Conservation (phyloP, 2,329 filamentous ascomycete genomes). For the Neurospora crassa region DNA sequence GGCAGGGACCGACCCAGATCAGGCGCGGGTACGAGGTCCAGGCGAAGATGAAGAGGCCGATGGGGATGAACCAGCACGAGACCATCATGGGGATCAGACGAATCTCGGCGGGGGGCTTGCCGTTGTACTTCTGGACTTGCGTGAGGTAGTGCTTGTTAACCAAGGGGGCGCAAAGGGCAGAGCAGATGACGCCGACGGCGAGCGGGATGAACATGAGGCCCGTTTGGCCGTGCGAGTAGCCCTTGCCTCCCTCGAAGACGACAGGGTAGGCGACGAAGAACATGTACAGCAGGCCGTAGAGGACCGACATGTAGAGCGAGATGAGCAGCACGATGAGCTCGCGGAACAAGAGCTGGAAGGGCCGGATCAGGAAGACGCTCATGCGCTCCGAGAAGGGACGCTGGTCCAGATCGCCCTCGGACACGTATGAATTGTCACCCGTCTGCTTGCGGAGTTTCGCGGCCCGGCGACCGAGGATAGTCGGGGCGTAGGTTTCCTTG, state of each 20-base stretch:
- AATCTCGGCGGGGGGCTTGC: constrained; percentile 65
- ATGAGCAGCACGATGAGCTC: constrained; percentile 83
- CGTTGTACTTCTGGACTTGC: constrained; percentile 51
- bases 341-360: constrained; percentile 75
- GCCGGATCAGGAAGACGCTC: constrained; percentile 65
- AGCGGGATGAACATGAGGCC: constrained; percentile 84
- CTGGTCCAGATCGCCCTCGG: constrained; percentile 70
- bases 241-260: constrained; percentile 71
- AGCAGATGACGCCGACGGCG: constrained; percentile 62
- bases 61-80: constrained; percentile 61
- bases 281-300: constrained; percentile 69
- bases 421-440: constrained; percentile 58
- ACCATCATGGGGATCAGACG: constrained; percentile 77
- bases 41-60: constrained; percentile 49
- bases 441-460: constrained; percentile 61
- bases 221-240: constrained; percentile 62
- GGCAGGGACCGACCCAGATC: constrained; percentile 61
- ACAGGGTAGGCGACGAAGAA: constrained; percentile 63
- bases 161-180: constrained; percentile 56
- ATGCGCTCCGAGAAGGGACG: constrained; percentile 61
- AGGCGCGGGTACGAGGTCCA: constrained; percentile 55
- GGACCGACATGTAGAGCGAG: constrained; percentile 74
- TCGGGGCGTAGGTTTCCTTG: constrained; percentile 79
- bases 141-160: constrained; percentile 76
- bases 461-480: constrained; percentile 62